These are phyloP conservation scores for Margaritispora aquatica DNA, from an alignment of 495 filamentous ascomycete genomes.

Conservation along the genomic window DNA sequence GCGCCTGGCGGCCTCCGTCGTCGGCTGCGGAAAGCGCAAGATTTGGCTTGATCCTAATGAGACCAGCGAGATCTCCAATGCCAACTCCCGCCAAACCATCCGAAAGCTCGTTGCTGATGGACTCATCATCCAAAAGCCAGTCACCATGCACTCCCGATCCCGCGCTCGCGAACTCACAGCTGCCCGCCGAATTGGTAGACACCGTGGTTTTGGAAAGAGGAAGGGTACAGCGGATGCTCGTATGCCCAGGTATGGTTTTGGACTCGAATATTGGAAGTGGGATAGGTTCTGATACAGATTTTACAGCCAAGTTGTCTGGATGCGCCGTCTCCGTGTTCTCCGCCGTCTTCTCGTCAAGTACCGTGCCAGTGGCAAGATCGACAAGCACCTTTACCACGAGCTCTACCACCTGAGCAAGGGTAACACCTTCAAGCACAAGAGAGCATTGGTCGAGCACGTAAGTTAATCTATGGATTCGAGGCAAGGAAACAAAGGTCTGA, in stretches of 20 bases:
- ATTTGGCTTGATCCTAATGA: conserved; percentile 99
- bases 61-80: conserved; percentile 98
- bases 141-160: conserved; percentile 97
- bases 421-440: conserved; percentile 99
- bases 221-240: conserved; percentile 99
- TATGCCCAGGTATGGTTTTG: conserved; percentile 82
- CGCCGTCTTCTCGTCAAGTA: conserved; percentile 99
- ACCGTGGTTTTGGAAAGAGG: conserved; percentile 99
- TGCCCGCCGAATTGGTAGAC: conserved; percentile 86
- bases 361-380: conserved; percentile 98
- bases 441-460: conserved; percentile 98
- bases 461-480: conserved; percentile 36
- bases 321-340: conserved; percentile 98
- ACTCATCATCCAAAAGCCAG: conserved; percentile 99
- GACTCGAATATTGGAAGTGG: background rate
- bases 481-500: conserved; percentile 5
- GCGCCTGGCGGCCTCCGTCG: conserved; percentile 96
- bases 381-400: conserved; percentile 99
- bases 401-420: conserved; percentile 99
- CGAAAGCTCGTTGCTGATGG: conserved; percentile 99
- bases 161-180: conserved; percentile 87
- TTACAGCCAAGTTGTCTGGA: conserved; percentile 90
- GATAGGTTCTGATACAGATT: conserved; percentile 12
- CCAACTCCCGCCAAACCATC: conserved; percentile 99
- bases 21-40: conserved; percentile 98